Base-by-base conservation (phyloP, 139 green algal species). In the Diplosphaera chodatii region DNA sequence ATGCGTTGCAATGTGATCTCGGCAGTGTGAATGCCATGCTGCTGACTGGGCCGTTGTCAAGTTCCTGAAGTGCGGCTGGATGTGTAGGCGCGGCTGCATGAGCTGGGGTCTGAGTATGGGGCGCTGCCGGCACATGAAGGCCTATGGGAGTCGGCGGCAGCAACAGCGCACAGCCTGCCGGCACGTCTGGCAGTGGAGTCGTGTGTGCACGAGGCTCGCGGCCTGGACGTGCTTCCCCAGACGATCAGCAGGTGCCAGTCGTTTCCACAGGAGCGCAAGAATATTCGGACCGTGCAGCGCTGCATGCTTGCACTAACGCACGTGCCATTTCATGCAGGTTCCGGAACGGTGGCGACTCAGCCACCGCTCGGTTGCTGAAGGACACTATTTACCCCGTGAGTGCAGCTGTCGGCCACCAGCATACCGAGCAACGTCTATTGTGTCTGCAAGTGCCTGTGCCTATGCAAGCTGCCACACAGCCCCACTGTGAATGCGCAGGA, bases 151-250 rank as follows among this genome's bases (percentile, higher is more conserved):
- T 91, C 84, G 10, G 94, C 94, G 8, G 56, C 59, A 0, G 75
- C 70, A 20, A 97, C 93, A 16, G 62, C 82, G 3, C 68, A 86
- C 72, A 85, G 74, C 31, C 73, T 95, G 32, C 78, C 83, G n/a
- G 90, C 90, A 0, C 82, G 94, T 1, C 82, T 98, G 25, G 91
- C 89, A 0, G 81, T 98, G 31, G 94, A 98, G 83, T 91, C 96
- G 78, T 94, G 87, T 77, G 86, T 92, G 16, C 94, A 98, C 72
- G 94, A 98, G 73, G 81, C 77, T 23, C 48, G 55, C 55, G 65
- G 92, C 1, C 76, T 98, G 67, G 93, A 98, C 75, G 87, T 97
- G 63, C 82, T 98, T 73, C 94, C 94, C 0, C 56, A 82, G 40
- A 98, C 94, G 3, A 90, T 98, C 33, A 29, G 48, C 48, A 59